These are phyloP conservation scores for Sarocladium kiliense DNA, from an alignment of 2,329 filamentous ascomycete species.

Conservation along the genomic window DNA sequence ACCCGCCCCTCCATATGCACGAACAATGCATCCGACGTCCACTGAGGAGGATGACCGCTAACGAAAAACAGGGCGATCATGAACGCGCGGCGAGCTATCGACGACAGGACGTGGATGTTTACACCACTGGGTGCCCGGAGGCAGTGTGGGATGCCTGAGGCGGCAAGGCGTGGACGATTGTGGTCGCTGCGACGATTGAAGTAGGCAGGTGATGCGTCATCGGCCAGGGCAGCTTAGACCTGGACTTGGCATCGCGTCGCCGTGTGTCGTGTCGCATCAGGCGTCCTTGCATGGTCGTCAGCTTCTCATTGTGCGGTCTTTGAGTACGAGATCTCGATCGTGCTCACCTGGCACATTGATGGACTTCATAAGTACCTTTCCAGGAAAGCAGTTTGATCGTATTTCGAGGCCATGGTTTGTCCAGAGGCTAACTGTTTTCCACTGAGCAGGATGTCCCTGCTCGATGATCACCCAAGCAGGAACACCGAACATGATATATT, in stretches of 20 bases:
- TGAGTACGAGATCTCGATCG: not conserved
- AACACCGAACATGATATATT: too few relatives aligned
- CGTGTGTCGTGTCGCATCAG: too few relatives aligned
- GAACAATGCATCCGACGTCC: conserved; percentile 12
- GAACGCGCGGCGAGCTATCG: conserved; percentile 1
- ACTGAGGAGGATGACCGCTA: too few relatives aligned
- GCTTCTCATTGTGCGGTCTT: not conserved
- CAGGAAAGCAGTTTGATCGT: too few relatives aligned
- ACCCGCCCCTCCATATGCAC: conserved; percentile 1
- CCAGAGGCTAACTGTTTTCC: too few relatives aligned
- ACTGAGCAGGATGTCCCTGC: too few relatives aligned
- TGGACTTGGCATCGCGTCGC: not conserved
- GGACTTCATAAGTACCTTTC: too few relatives aligned
- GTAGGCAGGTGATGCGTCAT: conserved; percentile 21
- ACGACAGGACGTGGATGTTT: not conserved
- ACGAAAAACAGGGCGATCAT: conserved; percentile 13
- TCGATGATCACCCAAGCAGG: too few relatives aligned
- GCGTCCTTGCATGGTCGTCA: not conserved
- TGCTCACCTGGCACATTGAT: too few relatives aligned
- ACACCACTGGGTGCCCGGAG: conserved; percentile 9
- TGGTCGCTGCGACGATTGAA: conserved; percentile 18
- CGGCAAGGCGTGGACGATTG: conserved; percentile 16
- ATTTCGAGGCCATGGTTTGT: too few relatives aligned
- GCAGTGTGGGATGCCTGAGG: conserved; percentile 19
- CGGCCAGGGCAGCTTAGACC: not conserved